Base-by-base conservation (phyloP, 768 basidiomycete species). In the Krasilnikovozyma curviuscula region DNA sequence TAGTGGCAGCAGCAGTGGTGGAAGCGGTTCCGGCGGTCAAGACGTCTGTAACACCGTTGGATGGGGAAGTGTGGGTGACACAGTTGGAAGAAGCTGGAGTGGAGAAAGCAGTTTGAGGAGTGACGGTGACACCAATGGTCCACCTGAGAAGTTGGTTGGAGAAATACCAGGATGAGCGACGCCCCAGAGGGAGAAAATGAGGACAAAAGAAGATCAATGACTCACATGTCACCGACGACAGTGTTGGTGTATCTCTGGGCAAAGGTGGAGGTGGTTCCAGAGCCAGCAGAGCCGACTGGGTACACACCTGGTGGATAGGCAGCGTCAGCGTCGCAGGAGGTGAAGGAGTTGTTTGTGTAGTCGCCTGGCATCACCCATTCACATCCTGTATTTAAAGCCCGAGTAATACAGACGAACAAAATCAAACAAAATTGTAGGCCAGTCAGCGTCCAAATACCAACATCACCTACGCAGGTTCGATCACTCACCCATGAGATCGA, bases 31-130 rank as follows among this genome's bases (percentile, higher is more conserved):
- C 31, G 48, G 25, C 40, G 25, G 40, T 41, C 18, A 37, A n/a
- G 33, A 49, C 19, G 12, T n/a, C n/a, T 12, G 48, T 32, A 30
- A 49, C 28, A 13, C 50, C 50, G 32, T 52, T 48, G 19, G 31
- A 21, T 42, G 52, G 19, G 40, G 58, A 52, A 12, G 49, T 42
- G 56, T 50, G 53, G 9, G 52, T 49, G 5, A 37, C 35, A 48
- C 58, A 59, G 34, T 49, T 46, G 19, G 54, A 55, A 8, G 54
- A 53, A 3, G 49, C 27, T 1, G 55, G 56, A 7, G 64, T 66
- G 3, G 75, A 71, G 56, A 77, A 75, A 2, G 50, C 45, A 2
- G 76, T 67, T 7, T 68, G 33, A 14, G 79, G 77, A 2, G 74
- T 79, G 0, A 52, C 60, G 0, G 71, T 68, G 28, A 75, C 62